Evolutionary conservation across 2,329 filamentous ascomycete species (phyloP), one percentile per base, ranked within the genome.

Genomic region (Aspergillus sp.): DNA sequence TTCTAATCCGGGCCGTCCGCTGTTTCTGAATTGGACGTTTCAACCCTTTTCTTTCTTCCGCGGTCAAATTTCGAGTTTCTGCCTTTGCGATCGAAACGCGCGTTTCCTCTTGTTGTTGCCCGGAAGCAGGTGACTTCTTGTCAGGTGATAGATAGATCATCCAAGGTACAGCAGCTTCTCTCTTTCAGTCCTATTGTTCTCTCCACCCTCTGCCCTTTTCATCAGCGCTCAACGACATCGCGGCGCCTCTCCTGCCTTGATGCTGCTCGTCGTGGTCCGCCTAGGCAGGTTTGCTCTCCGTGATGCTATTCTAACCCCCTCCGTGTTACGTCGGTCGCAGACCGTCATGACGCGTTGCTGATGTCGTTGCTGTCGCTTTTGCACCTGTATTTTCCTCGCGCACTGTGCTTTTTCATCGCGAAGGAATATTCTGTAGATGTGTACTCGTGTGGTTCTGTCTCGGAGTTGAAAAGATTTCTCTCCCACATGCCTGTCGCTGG

Each of bases 71-170:
- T 36, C 46, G 19, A 19, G 19, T 43, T 49, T 31, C 39, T 46
- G 46, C 48, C 53, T 56, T 50, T 43, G 43, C 50, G 49, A 51
- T 43, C 46, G 45, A 49, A 48, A 19, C 19, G 19, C 19, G 19
- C 19, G 19, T 19, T 19, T 19, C 19, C 19, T 57, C 55, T 60
- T 66, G 58, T 64, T 67, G 59, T 64, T 60, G 58, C 61, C 61
- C 58, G 33, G 58, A 58, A 59, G 62, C 64, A 67, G 64, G 65
- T 68, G 65, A 68, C 66, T 65, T 68, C 53, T 54, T 63, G 66
- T 68, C 66, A 68, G 65, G 65, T 68, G 66, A 68, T 68, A 68
- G 56, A 64, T 46, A 62, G 54, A 55, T 54, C 57, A 64, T 66
- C 61, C 61, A 65, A 61, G 61, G 60, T 60, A 64, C 57, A 44